Evolutionary conservation across 2,329 filamentous ascomycete genomes (phyloP).

Genomic region (Sporothrix globosa): DNA sequence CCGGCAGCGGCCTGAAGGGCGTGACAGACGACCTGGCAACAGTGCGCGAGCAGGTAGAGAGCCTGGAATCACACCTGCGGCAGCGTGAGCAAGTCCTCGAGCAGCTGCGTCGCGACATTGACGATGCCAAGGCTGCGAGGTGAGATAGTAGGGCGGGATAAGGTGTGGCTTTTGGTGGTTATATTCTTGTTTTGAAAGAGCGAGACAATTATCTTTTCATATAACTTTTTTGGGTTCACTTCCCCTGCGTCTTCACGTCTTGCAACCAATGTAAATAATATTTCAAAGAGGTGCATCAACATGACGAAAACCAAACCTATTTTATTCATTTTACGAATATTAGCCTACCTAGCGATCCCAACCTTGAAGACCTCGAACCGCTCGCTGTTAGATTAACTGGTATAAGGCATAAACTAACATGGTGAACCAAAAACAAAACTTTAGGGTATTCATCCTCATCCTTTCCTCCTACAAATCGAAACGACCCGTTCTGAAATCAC

Average conservation of each 20-base stretch:
- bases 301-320: no score
- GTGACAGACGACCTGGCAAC: conserved; percentile 84
- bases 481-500: background rate
- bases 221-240: background rate
- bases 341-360: background rate
- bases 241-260: background rate
- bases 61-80: conserved; percentile 79
- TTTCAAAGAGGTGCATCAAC: background rate
- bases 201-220: conserved; percentile 11
- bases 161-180: background rate
- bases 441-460: conserved; percentile 11
- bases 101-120: conserved; percentile 75
- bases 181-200: conserved; percentile 16
- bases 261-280: background rate
- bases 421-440: background rate
- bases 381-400: background rate
- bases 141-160: conserved; percentile 14
- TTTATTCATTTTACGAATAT: background rate
- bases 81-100: conserved; percentile 75
- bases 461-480: background rate
- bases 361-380: no score
- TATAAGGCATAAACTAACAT: background rate
- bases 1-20: conserved; percentile 72
- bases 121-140: conserved; percentile 72
- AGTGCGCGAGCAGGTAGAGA: conserved; percentile 93